Evolutionary conservation across 176 grass and related monocot genomes (phyloP).

Genomic region (Leersia perrieri): DNA sequence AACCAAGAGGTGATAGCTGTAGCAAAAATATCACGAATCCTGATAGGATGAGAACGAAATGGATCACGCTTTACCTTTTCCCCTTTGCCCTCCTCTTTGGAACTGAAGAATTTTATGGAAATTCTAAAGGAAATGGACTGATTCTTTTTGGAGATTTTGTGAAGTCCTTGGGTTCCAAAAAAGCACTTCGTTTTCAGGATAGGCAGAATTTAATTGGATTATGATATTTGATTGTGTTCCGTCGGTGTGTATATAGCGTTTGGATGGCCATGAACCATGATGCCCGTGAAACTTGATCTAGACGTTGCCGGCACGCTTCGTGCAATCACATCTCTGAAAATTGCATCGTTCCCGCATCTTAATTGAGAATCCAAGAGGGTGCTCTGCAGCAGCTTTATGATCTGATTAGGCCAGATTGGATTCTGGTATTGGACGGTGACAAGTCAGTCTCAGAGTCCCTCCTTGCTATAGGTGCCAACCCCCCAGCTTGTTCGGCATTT

Average conservation of each 20-base stretch:
- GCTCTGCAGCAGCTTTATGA: not conserved
- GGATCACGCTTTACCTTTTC: too few species aligned
- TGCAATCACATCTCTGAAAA: conserved; percentile 10
- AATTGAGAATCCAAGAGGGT: not conserved
- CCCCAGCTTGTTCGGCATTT: not conserved
- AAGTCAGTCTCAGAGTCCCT: not conserved
- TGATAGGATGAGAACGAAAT: not conserved
- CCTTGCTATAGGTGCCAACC: not conserved
- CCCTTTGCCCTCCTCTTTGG: not conserved
- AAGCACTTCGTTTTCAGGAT: not conserved
- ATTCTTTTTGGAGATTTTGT: not conserved
- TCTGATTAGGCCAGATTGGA: not conserved
- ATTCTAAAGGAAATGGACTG: not conserved
- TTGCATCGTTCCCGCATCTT: not conserved
- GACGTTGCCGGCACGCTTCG: conserved; percentile 24
- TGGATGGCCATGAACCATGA: not conserved
- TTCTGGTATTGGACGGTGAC: not conserved
- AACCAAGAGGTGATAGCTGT: not conserved
- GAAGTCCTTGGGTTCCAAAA: too few species aligned
- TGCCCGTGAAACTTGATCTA: not conserved
- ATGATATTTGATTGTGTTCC: not conserved
- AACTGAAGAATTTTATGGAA: not conserved
- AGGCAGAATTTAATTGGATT: not conserved
- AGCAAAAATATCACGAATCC: not conserved
- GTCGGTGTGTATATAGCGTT: not conserved